Evolutionary conservation across 106 monocot species (phyloP).

Genomic region (Ottelia alismoides): DNA sequence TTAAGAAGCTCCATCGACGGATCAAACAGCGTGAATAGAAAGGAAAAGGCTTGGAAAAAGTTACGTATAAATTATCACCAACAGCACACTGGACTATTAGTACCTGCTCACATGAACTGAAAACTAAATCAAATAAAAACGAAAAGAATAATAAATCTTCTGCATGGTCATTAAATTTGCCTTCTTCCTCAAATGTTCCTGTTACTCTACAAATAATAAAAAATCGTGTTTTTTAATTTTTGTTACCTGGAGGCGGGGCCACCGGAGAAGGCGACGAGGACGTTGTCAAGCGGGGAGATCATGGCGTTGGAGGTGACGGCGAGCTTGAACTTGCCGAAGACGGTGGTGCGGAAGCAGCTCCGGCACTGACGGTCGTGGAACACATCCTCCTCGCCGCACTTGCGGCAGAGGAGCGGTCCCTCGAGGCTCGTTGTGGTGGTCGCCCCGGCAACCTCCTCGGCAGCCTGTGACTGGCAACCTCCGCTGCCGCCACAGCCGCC

Average conservation of each 20-base stretch:
- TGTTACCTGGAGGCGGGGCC: slow-evolving; percentile 91
- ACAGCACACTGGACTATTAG: too few relatives aligned
- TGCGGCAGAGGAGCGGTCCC: slow-evolving; percentile 27
- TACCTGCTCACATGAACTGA: too few relatives aligned
- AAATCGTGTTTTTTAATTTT: too few relatives aligned
- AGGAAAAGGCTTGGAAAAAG: too few relatives aligned
- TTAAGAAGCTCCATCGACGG: too few relatives aligned
- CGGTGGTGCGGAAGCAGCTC: slow-evolving; percentile 46
- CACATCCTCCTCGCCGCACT: slow-evolving; percentile 42
- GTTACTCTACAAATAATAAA: too few relatives aligned
- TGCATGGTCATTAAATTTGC: too few relatives aligned
- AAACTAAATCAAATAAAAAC: too few relatives aligned
- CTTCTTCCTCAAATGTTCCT: too few relatives aligned
- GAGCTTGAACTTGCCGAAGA: slow-evolving; percentile 87
- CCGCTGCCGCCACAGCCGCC: slow-evolving; percentile 12
- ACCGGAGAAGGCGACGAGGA: slow-evolving; percentile 91
- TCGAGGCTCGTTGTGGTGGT: not conserved
- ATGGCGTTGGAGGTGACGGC: slow-evolving; percentile 85
- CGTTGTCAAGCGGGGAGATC: slow-evolving; percentile 76
- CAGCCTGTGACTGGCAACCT: slow-evolving; percentile 1
- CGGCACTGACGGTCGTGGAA: slow-evolving; percentile 38
- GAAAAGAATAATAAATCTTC: too few relatives aligned
- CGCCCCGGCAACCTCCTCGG: not conserved
- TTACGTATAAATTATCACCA: too few relatives aligned
- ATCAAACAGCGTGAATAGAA: too few relatives aligned